Evolutionary conservation across 495 filamentous ascomycete genomes (phyloP).

Genomic region (Opeltia flavorubescens): DNA sequence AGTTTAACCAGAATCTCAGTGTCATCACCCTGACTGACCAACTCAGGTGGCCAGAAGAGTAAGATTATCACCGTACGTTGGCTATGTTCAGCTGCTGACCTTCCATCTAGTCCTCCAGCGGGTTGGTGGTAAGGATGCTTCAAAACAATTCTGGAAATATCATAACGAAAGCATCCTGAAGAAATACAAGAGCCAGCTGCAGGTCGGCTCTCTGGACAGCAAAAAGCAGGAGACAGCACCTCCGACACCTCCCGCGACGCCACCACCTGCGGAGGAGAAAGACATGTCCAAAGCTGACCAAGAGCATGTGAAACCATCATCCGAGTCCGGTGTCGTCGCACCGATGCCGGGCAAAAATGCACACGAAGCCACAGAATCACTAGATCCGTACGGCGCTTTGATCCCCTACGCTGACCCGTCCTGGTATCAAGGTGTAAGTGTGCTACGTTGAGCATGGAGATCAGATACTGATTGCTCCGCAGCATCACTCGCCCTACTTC

Average conservation of each 20-base stretch:
- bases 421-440: constrained; percentile 90
- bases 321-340: constrained; percentile 31
- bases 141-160: constrained; percentile 99
- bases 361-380: constrained; percentile 45
- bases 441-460: background rate
- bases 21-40: constrained; percentile 14
- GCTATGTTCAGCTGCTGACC: constrained; percentile 1
- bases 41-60: constrained; percentile 90
- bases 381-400: constrained; percentile 74
- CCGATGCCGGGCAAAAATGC: constrained; percentile 30
- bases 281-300: constrained; percentile 37
- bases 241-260: constrained; percentile 37
- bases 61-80: constrained; percentile 15
- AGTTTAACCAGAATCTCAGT: background rate
- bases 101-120: constrained; percentile 55
- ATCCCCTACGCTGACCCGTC: constrained; percentile 85
- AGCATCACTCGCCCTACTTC: constrained; percentile 95
- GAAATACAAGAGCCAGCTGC: constrained; percentile 80
- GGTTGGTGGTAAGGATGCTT: constrained; percentile 91
- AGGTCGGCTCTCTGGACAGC: constrained; percentile 78
- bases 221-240: constrained; percentile 53
- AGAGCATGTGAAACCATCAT: constrained; percentile 22
- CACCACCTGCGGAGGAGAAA: constrained; percentile 35
- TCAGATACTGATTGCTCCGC: constrained; percentile 11
- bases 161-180: constrained; percentile 91